Conservation (phyloP, 305 asterid genomes). For the Coffea humblotiana region DNA sequence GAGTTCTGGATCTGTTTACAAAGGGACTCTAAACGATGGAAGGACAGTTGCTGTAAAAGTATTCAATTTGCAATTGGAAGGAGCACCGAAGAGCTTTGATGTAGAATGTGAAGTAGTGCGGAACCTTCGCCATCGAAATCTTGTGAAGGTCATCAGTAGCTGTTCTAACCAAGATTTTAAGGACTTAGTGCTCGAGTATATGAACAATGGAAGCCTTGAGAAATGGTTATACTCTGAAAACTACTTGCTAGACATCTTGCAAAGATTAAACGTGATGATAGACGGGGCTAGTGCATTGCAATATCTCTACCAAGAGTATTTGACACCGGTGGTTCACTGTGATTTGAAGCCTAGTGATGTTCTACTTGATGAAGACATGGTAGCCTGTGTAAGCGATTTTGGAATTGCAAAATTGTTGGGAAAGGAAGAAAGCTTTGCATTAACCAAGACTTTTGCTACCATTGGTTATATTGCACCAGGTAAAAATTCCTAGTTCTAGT, state of each 20-base stretch:
- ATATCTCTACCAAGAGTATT: constrained; percentile 3
- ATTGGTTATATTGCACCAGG: background rate
- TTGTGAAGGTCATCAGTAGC: constrained; percentile 8
- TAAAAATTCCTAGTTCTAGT: no score
- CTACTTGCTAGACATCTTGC: no score
- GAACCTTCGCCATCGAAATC: constrained; percentile 5
- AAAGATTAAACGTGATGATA: background rate
- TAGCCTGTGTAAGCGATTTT: no score
- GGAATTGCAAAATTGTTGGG: background rate
- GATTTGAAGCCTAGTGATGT: background rate
- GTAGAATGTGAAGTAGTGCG: background rate
- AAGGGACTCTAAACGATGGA: background rate
- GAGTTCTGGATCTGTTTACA: constrained; percentile 2
- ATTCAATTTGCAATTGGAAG: background rate
- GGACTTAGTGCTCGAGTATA: constrained; percentile 10
- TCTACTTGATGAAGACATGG: no score
- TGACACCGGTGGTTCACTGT: background rate
- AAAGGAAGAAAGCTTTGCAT: background rate
- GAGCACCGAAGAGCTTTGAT: background rate
- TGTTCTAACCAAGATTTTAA: constrained; percentile 2
- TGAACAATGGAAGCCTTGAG: constrained; percentile 6
- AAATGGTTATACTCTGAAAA: background rate
- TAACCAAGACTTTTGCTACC: background rate
- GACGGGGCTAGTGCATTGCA: background rate
- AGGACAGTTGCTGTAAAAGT: background rate